These are phyloP conservation scores for Mangifera indica DNA, from an alignment of 345 rosid species.

Conservation along the genomic window DNA sequence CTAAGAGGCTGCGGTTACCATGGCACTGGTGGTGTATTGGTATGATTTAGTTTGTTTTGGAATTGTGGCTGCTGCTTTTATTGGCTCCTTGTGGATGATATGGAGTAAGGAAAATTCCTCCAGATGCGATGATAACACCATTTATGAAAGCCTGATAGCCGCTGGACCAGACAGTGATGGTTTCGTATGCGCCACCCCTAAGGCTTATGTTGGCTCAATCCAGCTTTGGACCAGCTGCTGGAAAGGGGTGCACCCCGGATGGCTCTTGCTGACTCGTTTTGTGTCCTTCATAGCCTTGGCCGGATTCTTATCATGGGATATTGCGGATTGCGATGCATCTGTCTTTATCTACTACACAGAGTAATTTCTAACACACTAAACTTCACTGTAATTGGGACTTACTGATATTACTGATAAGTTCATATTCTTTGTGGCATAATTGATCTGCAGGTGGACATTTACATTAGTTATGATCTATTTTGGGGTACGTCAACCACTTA, in stretches of 20 bases:
- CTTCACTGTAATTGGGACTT: no score
- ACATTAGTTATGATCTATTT: constrained; percentile 74
- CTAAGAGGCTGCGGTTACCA: constrained; percentile 14
- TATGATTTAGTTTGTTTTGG: constrained; percentile 77
- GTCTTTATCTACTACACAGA: constrained; percentile 81
- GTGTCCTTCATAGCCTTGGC: constrained; percentile 56
- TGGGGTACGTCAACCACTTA: constrained; percentile 51
- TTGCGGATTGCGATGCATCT: constrained; percentile 46
- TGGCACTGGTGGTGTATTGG: constrained; percentile 67
- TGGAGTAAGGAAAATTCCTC: constrained; percentile 49
- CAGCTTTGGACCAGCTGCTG: constrained; percentile 82
- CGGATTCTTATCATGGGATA: constrained; percentile 59
- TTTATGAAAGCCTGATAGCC: constrained; percentile 44
- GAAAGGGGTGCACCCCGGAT: constrained; percentile 74
- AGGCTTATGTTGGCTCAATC: constrained; percentile 42
- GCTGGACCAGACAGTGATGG: constrained; percentile 34
- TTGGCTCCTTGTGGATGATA: constrained; percentile 55
- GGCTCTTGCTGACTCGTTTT: constrained; percentile 72
- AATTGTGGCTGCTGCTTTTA: constrained; percentile 55
- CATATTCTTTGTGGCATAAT: not conserved
- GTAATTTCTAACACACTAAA: constrained; percentile 35
- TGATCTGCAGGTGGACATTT: constrained; percentile 84
- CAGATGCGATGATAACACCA: constrained; percentile 26
- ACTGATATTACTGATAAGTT: not conserved
- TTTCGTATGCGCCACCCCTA: constrained; percentile 25